A percentile compares a stretch with the other conserved stretches of the same genome.
Conservation (phyloP, 129 eudicot species). For the Flaveria bidentis region DNA sequence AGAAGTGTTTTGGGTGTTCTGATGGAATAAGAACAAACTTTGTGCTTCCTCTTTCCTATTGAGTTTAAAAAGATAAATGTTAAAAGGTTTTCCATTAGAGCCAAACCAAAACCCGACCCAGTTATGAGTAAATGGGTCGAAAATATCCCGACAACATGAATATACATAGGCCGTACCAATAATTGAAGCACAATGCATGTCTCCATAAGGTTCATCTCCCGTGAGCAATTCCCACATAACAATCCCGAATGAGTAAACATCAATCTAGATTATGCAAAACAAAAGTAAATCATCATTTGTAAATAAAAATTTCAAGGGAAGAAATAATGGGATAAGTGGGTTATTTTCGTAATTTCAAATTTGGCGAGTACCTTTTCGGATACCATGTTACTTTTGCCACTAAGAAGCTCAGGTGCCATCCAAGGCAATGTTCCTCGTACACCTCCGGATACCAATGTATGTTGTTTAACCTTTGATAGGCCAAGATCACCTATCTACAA, state of each 20-base stretch:
- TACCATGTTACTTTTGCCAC: conserved; percentile 46
- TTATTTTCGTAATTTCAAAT: not conserved
- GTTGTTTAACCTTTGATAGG: conserved; percentile 52
- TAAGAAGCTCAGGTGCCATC: conserved; percentile 73
- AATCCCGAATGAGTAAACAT: conserved; percentile 61
- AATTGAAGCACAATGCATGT: conserved; percentile 59
- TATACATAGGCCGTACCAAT: conserved; percentile 41
- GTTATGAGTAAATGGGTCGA: not conserved
- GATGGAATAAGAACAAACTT: not conserved
- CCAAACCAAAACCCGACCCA: not conserved
- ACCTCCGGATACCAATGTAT: conserved; percentile 61
- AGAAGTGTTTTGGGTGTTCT: not conserved
- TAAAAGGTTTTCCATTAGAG: not conserved
- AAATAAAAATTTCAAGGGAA: not conserved
- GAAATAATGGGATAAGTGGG: not conserved
- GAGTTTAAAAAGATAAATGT: not conserved
- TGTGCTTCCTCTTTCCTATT: not conserved
- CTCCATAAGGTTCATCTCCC: conserved; percentile 61
- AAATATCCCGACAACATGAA: not conserved
- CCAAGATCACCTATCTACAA: conserved; percentile 55
- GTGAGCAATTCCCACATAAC: conserved; percentile 66
- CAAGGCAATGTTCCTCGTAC: conserved; percentile 66
- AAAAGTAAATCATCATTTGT: not conserved
- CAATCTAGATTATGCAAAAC: conserved; percentile 39
- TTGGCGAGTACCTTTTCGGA: conserved; percentile 11